Base-by-base conservation (phyloP, 345 rosid genomes). In the Hibiscus trionum region DNA sequence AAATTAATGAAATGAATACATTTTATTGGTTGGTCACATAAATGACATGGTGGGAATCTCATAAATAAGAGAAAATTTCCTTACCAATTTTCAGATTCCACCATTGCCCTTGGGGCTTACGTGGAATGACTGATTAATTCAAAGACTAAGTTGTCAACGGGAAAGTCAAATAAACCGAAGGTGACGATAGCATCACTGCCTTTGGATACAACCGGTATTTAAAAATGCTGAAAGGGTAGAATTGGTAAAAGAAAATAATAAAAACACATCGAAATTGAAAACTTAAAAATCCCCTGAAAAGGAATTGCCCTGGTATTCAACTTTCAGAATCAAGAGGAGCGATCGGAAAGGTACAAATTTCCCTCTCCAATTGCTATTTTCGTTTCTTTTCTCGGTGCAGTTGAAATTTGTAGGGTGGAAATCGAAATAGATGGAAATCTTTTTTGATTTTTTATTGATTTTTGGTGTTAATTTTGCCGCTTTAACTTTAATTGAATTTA, bases 41-140 rank as follows among this genome's bases (percentile, higher is more conserved):
- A 21, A 21, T 21, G 21, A 21, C 24, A 1, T 21, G 24, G 1
- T 21, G 1, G 1, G 24, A 21, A 21, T 21, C 24, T 0, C 24
- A 0, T 21, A 21, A 27, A 27, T 27, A 33, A 39, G 44, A 39
- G 10, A 39, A 37, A 7, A 39, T 7, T 44, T 44, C 2, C 14
- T 44, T 44, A 44, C 47, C 14, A 44, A 52, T 52, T n/a, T n/a
- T 52, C 17, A 62, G 53, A 70, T 84, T 75, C 67, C 81, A n/a
- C 60, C 47, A 8, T 42, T 81, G 53, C 71, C 84, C 77, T 73
- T 64, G 2, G 31, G 3, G 0, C 14, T 50, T 65, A 69, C 73
- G 67, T 78, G 79, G 72, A 77, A 35, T 6, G n/a, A 75, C 16
- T 24, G 5, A 4, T 46, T 65, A 24, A 65, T 52, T 42, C 44